These are phyloP conservation scores for Talaromyces stipitatus DNA, from an alignment of 495 filamentous ascomycete species.

Conservation along the genomic window DNA sequence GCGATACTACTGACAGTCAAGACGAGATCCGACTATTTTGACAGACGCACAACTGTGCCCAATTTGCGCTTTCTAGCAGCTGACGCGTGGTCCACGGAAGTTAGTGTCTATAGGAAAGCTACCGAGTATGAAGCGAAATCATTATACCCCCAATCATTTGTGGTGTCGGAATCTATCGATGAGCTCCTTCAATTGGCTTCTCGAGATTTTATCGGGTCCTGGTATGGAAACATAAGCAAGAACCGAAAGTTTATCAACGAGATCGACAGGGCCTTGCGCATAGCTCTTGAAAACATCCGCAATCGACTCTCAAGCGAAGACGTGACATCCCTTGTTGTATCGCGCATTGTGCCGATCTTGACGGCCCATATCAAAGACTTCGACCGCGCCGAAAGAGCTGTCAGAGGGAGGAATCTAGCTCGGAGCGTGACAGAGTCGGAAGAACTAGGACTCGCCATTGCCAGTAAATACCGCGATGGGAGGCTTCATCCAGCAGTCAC, in stretches of 20 bases:
- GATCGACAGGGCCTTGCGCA: constrained; percentile 70
- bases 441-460: constrained; percentile 89
- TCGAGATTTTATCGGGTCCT: constrained; percentile 79
- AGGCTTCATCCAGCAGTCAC: constrained; percentile 86
- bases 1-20: constrained; percentile 56
- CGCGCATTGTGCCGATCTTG: constrained; percentile 76
- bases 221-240: constrained; percentile 81
- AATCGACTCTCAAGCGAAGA: constrained; percentile 66
- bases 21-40: constrained; percentile 29
- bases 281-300: constrained; percentile 61
- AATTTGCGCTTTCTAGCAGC: constrained; percentile 54
- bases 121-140: constrained; percentile 44
- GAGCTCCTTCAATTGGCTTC: constrained; percentile 68
- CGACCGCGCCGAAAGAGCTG: constrained; percentile 78
- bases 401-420: constrained; percentile 80
- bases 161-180: constrained; percentile 75
- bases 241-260: constrained; percentile 75
- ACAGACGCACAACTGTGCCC: constrained; percentile 18
- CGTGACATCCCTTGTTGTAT: constrained; percentile 70
- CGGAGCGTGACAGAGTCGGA: constrained; percentile 92
- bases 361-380: constrained; percentile 90
- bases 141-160: constrained; percentile 70
- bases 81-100: constrained; percentile 61
- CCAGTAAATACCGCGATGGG: constrained; percentile 83
- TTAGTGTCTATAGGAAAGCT: constrained; percentile 46